Evolutionary conservation across 805 yeast species (phyloP).

Genomic region (Ogataea zsoltii): DNA sequence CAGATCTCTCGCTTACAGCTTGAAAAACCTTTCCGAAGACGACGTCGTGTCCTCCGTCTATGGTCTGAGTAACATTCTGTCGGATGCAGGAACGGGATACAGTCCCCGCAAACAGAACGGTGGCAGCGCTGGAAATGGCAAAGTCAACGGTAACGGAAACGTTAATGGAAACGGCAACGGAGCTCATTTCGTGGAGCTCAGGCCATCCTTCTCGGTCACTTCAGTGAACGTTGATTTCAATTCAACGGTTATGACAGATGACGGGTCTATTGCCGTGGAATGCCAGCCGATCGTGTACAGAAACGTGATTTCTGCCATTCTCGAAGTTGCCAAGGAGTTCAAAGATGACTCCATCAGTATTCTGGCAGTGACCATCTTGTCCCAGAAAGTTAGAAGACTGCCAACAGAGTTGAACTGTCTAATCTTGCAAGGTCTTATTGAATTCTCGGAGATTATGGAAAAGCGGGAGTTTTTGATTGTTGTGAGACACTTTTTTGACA

Average conservation of each 20-base stretch:
- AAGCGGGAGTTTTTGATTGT: slow-evolving; percentile 69
- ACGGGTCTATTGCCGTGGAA: slow-evolving; percentile 23
- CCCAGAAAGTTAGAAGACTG: slow-evolving; percentile 62
- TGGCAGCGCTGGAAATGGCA: slow-evolving; percentile 7
- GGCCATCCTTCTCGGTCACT: slow-evolving; percentile 14
- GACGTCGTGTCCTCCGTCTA: slow-evolving; percentile 82
- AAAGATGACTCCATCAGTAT: slow-evolving; percentile 73
- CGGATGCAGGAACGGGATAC: slow-evolving; percentile 35
- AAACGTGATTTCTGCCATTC: slow-evolving; percentile 69
- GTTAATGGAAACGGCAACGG: slow-evolving; percentile 6
- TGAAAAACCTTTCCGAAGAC: slow-evolving; percentile 73
- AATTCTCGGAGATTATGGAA: slow-evolving; percentile 60
- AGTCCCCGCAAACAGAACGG: slow-evolving; percentile 35
- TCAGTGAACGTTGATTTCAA: slow-evolving; percentile 13
- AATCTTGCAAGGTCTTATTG: slow-evolving; percentile 61
- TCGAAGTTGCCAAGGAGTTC: slow-evolving; percentile 64
- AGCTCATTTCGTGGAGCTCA: slow-evolving; percentile 32
- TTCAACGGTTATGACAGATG: slow-evolving; percentile 16
- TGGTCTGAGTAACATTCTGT: slow-evolving; percentile 71
- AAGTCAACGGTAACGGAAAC: too few relatives aligned
- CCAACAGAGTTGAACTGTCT: slow-evolving; percentile 54
- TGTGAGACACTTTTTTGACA: slow-evolving; percentile 54
- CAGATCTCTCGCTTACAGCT: slow-evolving; percentile 60
- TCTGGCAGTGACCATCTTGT: slow-evolving; percentile 75
- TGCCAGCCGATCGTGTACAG: slow-evolving; percentile 44